A percentile compares a stretch with the other conserved stretches of the same genome.
These are phyloP conservation scores for Simmondsia chinensis DNA, from an alignment of 148 eudicot species.

Conservation along the genomic window DNA sequence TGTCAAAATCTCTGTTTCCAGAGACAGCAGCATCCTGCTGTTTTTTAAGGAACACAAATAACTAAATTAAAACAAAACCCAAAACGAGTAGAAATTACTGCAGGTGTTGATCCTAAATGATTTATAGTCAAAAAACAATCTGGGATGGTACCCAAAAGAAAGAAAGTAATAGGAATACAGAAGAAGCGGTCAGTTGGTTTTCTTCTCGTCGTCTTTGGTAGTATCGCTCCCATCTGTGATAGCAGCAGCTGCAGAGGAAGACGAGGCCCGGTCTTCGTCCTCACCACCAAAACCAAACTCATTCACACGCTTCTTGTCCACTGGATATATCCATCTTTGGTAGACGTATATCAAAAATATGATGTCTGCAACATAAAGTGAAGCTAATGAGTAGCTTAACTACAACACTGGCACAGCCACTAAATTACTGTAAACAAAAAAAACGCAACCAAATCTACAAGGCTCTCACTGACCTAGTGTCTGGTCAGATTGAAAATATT, in stretches of 20 bases:
- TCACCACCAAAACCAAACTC: conserved; percentile 94
- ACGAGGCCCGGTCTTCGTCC: conserved; percentile 45
- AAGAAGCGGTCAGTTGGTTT: conserved; percentile 60
- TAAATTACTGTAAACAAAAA: neutral
- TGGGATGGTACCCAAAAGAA: too few relatives aligned
- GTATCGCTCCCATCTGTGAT: conserved; percentile 19
- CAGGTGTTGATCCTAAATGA: too few relatives aligned
- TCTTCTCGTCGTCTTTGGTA: conserved; percentile 63
- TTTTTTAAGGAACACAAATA: too few relatives aligned
- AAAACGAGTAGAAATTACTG: too few relatives aligned
- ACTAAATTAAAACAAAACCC: too few relatives aligned
- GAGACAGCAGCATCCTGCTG: too few relatives aligned
- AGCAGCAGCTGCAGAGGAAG: too few relatives aligned
- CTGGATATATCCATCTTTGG: conserved; percentile 93
- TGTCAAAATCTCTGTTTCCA: too few relatives aligned
- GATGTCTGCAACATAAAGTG: conserved; percentile 55
- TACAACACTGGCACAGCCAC: neutral
- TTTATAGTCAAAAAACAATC: too few relatives aligned
- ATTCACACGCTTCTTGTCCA: conserved; percentile 84
- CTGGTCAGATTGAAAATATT: too few relatives aligned
- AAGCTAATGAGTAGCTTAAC: too few relatives aligned
- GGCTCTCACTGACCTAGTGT: too few relatives aligned
- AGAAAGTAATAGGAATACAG: conserved; percentile 1
- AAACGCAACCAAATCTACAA: neutral
- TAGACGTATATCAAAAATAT: conserved; percentile 87